Evolutionary conservation across 2,329 filamentous ascomycete genomes (phyloP), one percentile per base, ranked within the genome.

Genomic region (Pyrenophora seminiperda): DNA sequence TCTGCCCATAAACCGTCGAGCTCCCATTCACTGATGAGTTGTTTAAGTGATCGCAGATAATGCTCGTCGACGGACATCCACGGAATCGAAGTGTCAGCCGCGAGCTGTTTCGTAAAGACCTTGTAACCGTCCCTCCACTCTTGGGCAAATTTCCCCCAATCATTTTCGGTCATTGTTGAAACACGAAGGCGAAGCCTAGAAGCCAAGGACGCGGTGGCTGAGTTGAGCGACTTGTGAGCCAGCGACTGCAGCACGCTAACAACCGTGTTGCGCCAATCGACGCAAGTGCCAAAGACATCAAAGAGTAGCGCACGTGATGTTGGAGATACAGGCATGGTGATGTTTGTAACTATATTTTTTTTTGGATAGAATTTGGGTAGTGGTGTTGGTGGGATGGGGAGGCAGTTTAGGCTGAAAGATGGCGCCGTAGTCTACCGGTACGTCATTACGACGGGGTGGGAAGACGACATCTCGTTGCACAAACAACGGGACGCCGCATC

Each of bases 231-330:
- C 2, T 62, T 60, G 52, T 72, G 70, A 11, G 83, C 80, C 31
- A 79, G 77, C 9, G 76, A 66, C 18, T 74, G 68, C 39, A 94
- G 80, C 45, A 83, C 82, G 7, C 79, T 74, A 11, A 79, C 82
- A 15, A 94, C 83, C 2, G 84, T 83, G 31, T 77, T 77, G 48
- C 89, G 86, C 89, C 89, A 93, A 76, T 93, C 81, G 37, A 94
- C 89, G 56, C 87, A 84, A 1, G 90, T 94, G 34, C 89, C 89
- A 71, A 92, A 91, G 62, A 91, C 82, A 73, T 91, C 88, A 65
- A 90, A 91, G 45, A 86, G 79, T 27, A 91, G 76, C 6, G 82
- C 87, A 58, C 84, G 83, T 56, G 74, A 74, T 7, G 60, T 47
- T 7, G 58, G 60, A 10, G 53, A 40, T 3, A 68, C 41, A 41